A percentile compares a stretch with the other conserved stretches of the same genome.
Evolutionary conservation across 2,329 filamentous ascomycete genomes (phyloP).

Genomic region (Ophiostoma populinum): DNA sequence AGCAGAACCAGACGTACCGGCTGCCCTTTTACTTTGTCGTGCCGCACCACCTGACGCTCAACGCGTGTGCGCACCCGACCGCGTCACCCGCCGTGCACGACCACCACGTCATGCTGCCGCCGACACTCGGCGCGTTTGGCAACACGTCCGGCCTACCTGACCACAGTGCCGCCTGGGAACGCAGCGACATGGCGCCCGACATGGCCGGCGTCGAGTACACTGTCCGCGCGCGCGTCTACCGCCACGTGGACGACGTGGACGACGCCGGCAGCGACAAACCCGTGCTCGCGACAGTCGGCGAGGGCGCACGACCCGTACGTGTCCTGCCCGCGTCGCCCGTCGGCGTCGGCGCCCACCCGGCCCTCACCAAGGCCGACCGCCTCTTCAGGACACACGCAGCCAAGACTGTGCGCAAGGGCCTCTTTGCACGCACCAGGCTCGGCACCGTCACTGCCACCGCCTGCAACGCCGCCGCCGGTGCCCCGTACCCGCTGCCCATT

Average conservation of each 20-base stretch:
- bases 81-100: conserved; percentile 28
- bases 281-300: conserved; percentile 14
- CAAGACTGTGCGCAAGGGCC: conserved; percentile 34
- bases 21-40: conserved; percentile 44
- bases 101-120: conserved; percentile 35
- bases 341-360: conserved; percentile 31
- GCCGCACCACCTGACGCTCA: conserved; percentile 37
- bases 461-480: conserved; percentile 9
- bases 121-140: conserved; percentile 24
- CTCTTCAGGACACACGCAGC: conserved; percentile 32
- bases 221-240: conserved; percentile 28
- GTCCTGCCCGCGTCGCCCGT: conserved; percentile 33
- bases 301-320: conserved; percentile 22
- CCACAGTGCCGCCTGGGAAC: conserved; percentile 25
- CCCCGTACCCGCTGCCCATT: conserved; percentile 28
- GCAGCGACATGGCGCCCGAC: conserved; percentile 35
- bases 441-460: conserved; percentile 30
- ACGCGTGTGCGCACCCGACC: conserved; percentile 34
- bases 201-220: conserved; percentile 37
- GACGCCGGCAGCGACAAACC: conserved; percentile 6
- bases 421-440: conserved; percentile 30
- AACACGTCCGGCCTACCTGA: background rate
- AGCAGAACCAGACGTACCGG: conserved; percentile 28
- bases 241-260: conserved; percentile 8
- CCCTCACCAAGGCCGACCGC: conserved; percentile 26